Evolutionary conservation across 805 yeast genomes (phyloP), one percentile per base, ranked within the genome.

Genomic region (Jamesozyma spencerorum): DNA sequence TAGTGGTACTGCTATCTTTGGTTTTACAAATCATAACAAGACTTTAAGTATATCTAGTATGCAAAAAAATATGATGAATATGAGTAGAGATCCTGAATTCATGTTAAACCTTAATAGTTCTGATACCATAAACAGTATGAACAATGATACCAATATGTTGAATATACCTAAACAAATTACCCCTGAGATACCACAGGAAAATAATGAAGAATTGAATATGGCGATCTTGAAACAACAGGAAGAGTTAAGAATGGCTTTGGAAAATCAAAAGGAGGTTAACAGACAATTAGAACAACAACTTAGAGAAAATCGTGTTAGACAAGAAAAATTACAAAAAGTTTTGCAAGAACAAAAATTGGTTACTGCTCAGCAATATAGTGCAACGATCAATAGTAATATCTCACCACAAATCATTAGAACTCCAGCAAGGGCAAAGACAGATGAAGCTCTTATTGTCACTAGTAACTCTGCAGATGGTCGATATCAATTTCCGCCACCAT

Each of bases 1-100:
- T 15, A 80, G 87, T 64, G 94, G 94, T 12, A 80, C 90, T 3
- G 90, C 84, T 2, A 82, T 83, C 20, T 83, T 83, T 59, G 94
- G 94, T 0, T 82, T 73, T 48, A 64, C 70, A 7, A 77, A 75
- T 35, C 88, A 82, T 55, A 70, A 71, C 44, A 73, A 75, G 43
- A 81, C 77, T 36, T 58, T 82, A 29, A 75, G 84, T 2, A 70
- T 82, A 34, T 72, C 78, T 5, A 82, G 81, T 11, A 32, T 48
- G 18, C 51, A 48, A 37, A 50, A 42, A 36, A 34, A 40, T n/a
- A 35, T 41, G 12, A 27, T 36, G 14, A 46, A 42, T 18, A 31
- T 41, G 20, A 42, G 45, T n/a, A 45, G 36, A 28, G 45, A 45
- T 22, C 38, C 45, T 14, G 38, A 46, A 15, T 18, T 40, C 11